phyloP scores from a whole-genome alignment of 306 rosid species.

The Astragalus membranaceus region DNA sequence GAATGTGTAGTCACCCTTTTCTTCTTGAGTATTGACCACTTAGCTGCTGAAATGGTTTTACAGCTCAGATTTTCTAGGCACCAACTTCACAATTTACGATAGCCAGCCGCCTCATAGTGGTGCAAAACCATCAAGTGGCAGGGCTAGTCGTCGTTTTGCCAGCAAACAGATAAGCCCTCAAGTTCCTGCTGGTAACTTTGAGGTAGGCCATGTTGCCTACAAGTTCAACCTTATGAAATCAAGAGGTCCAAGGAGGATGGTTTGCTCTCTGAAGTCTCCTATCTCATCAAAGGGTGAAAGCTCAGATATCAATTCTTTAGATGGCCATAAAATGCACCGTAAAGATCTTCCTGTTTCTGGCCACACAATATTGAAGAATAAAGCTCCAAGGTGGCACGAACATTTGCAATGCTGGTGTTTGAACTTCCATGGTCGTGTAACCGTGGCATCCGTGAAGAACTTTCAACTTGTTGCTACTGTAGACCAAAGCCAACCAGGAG shows the following conservation, averaged over 20 bases:
- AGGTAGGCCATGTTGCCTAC: constrained; percentile 84
- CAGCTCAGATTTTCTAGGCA: constrained; percentile 99
- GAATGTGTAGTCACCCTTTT: neutral
- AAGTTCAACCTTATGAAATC: constrained; percentile 92
- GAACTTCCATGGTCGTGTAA: constrained; percentile 98
- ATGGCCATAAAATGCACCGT: constrained; percentile 23
- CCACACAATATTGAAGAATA: constrained; percentile 67
- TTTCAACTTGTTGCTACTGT: constrained; percentile 81
- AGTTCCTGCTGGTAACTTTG: constrained; percentile 91
- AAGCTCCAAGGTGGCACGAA: constrained; percentile 98
- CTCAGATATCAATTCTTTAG: constrained; percentile 22
- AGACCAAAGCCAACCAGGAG: constrained; percentile 86
- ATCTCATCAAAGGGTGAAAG: constrained; percentile 40
- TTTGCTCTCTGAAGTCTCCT: constrained; percentile 63
- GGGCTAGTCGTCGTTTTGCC: constrained; percentile 79
- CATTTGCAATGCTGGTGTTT: constrained; percentile 98
- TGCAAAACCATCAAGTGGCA: constrained; percentile 75
- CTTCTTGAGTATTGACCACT: neutral
- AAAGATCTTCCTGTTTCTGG: constrained; percentile 36
- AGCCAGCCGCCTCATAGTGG: constrained; percentile 88
- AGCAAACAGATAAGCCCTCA: constrained; percentile 99
- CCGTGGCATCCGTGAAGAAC: constrained; percentile 91
- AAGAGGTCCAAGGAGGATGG: constrained; percentile 99
- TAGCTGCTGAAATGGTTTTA: constrained; percentile 9
- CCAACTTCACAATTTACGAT: constrained; percentile 87